Conservation (phyloP, 73 alveolate genomes). For the Symbiodinium pilosum region DNA sequence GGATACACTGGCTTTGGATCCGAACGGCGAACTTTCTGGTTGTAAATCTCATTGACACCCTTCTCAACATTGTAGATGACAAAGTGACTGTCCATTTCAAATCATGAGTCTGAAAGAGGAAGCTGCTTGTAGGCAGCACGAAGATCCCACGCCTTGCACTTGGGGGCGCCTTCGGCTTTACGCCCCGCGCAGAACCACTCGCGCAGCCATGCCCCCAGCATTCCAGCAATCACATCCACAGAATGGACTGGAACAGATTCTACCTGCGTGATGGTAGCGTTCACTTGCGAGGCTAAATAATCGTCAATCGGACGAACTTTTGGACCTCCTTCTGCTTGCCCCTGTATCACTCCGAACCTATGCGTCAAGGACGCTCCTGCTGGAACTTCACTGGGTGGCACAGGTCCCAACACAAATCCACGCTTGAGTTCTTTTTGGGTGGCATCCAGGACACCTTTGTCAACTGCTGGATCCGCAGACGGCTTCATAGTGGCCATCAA, state of each 20-base stretch:
- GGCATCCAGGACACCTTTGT: background rate
- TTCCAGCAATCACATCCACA: background rate
- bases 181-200: background rate
- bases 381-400: background rate
- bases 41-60: background rate
- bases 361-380: background rate
- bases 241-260: background rate
- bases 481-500: background rate
- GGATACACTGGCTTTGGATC: constrained; percentile 7
- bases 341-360: background rate
- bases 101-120: background rate
- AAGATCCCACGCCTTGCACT: background rate
- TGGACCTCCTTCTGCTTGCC: background rate
- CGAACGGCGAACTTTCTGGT: constrained; percentile 33
- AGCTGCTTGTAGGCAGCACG: background rate
- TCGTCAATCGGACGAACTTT: background rate
- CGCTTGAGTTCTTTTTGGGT: background rate
- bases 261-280: background rate
- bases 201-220: background rate
- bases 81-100: background rate
- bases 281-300: background rate
- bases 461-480: background rate
- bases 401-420: background rate
- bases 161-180: background rate
- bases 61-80: background rate